Base-by-base conservation (phyloP, 495 filamentous ascomycete species). In the Tuber aestivum region DNA sequence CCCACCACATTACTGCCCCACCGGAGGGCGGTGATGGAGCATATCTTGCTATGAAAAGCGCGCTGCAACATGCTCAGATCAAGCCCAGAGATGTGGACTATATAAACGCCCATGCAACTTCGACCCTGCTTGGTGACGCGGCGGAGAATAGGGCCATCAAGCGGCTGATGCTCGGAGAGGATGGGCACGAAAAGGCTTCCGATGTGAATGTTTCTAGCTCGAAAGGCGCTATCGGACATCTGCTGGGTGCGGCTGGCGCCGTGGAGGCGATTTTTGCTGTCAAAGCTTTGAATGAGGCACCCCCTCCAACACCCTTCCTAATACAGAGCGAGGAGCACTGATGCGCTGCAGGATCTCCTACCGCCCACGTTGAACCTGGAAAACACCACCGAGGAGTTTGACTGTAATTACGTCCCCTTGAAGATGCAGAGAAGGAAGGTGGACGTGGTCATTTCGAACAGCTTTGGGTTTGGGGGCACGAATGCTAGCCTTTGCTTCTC, bases 401-500 rank as follows among this genome's bases (percentile, higher is more conserved):
- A 91, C 73, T 97, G 93, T 86, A 97, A 99, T 84, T 95, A 97
- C 85, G 90, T 96, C 3, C 90, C 94, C 0, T 86, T 89, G 1
- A 76, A 86, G 42, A 87, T 92, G 3, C 94, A 97, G 82, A 83
- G 91, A 41, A 89, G 89, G 78, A 75, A 85, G 16, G 90, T 97
- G 37, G 87, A 91, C 74, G 92, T 94, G 40, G 91, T 91, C 44
- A 77, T 99, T 79, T 94, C 93, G 32, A 99, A 99, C 81, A 98
- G 95, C 82, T 99, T 99, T 87, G 95, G 95, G 1, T 99, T 99
- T 86, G 95, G 95, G 16, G 95, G 95, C 41, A 99, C 95, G 14
- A 98, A 98, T 85, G 94, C 94, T 69, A 93, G 89, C 77, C 85
- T 99, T 68, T 95, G 94, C 76, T 97, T 99, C 83, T 88, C 85